Base-by-base conservation (phyloP, 768 basidiomycete genomes). In the Cantharellus cinnabarinus region DNA sequence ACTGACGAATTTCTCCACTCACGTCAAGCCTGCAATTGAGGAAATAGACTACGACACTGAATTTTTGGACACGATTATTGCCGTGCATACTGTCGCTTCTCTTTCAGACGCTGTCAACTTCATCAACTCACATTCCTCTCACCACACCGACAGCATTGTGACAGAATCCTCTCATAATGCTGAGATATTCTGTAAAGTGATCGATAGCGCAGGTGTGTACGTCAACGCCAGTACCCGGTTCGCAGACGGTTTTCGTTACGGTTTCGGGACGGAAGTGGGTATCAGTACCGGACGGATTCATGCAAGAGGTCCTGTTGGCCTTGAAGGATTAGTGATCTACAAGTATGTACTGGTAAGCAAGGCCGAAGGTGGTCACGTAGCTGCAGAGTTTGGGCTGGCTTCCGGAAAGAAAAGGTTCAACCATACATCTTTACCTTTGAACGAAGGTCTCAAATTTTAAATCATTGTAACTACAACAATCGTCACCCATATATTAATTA, bases 211-310 rank as follows among this genome's bases (percentile, higher is more conserved):
- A 0, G 89, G 91, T 39, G 89, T 89, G 3, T 99, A 85, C 66
- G 78, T 94, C 61, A 98, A 99, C 65, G 93, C 93, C 4, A 89
- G 85, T 66, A 97, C 95, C 5, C 78, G 95, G 42, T 98, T 99
- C 68, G 84, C 93, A 0, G 95, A 99, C 69, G 94, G 95, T 7
- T 95, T 93, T 71, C 72, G 94, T 61, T 98, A 90, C 67, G 95
- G 95, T 0, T 91, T 95, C 64, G 95, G 95, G 2, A 93, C 95
- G 3, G 95, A 98, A 70, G 94, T 99, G 0, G 95, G 95, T 4
- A 95, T 99, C 66, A 87, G 85, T 68, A 99, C 95, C 0, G 93
- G 94, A 0, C 82, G 87, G 67, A 94, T 95, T 59, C 95, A 99
- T 67, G 93, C 95, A 14, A 76, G 94, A 48, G 95, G 95, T 2